Evolutionary conservation across 2,329 filamentous ascomycete genomes (phyloP).

Genomic region (Fusarium neocosmosporiellum): DNA sequence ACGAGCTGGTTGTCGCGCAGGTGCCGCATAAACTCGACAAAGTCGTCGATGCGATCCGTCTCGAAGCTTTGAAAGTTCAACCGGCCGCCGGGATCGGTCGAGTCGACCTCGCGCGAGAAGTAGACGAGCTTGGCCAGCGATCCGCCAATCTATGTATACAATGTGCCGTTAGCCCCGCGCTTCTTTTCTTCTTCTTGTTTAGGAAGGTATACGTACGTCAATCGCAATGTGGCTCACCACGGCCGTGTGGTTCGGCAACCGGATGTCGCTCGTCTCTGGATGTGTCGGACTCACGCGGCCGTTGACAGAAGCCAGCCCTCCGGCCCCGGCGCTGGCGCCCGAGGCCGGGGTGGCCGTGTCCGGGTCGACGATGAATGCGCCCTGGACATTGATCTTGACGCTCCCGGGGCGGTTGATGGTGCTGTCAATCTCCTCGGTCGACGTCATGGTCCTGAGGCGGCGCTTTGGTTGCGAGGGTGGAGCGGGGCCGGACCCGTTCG

Average conservation of each 20-base stretch:
- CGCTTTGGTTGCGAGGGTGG: conserved; percentile 30
- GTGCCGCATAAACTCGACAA: conserved; percentile 89
- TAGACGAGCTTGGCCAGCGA: conserved; percentile 97
- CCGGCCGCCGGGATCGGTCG: conserved; percentile 83
- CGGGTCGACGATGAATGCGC: conserved; percentile 95
- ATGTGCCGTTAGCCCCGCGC: conserved; percentile 23
- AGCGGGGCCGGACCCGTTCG: conserved; percentile 11
- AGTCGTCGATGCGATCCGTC: conserved; percentile 92
- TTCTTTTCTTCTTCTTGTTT: conserved; percentile 17
- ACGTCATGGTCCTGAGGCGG: conserved; percentile 53
- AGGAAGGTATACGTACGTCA: conserved; percentile 73
- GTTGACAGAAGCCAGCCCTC: conserved; percentile 44
- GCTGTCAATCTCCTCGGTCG: conserved; percentile 68
- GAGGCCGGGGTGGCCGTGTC: conserved; percentile 67
- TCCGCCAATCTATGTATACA: conserved; percentile 81
- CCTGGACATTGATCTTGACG: conserved; percentile 95
- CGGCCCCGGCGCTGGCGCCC: conserved; percentile 38
- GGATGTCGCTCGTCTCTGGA: conserved; percentile 88
- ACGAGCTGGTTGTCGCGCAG: conserved; percentile 85
- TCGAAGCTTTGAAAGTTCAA: conserved; percentile 97
- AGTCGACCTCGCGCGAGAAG: conserved; percentile 88
- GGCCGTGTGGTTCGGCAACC: conserved; percentile 94
- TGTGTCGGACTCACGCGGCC: conserved; percentile 61
- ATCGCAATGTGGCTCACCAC: conserved; percentile 97
- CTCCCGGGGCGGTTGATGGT: conserved; percentile 73